Percentiles rank a stretch among this genome's conserved stretches.
phyloP scores from a whole-genome alignment of 2,329 filamentous ascomycete species.

The Trichoderma sp. region DNA sequence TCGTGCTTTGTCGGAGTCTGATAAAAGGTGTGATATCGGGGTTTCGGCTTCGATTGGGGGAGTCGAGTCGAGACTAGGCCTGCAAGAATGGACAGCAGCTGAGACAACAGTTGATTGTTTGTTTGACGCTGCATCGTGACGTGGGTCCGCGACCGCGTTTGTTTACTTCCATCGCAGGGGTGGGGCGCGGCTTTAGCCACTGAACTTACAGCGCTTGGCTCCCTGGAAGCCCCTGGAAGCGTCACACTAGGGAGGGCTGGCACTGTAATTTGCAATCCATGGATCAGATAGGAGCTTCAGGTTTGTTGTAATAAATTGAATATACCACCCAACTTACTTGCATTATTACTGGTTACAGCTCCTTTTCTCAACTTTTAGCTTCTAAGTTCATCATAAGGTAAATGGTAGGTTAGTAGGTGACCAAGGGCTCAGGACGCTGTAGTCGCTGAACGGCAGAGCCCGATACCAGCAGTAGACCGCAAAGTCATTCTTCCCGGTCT shows the following conservation, averaged over 20 bases:
- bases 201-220: not conserved
- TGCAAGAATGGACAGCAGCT: not conserved
- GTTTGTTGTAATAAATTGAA: too few relatives aligned
- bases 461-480: too few relatives aligned
- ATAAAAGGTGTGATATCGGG: not conserved
- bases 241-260: not conserved
- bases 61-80: not conserved
- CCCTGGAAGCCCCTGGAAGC: not conserved
- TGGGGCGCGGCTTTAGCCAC: constrained; percentile 9
- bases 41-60: not conserved
- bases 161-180: constrained; percentile 30
- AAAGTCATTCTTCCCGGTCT: too few relatives aligned
- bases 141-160: constrained; percentile 29
- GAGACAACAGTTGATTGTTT: constrained; percentile 1
- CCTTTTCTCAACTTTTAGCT: not conserved
- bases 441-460: too few relatives aligned
- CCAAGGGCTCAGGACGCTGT: too few relatives aligned
- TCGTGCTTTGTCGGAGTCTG: not conserved
- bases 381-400: not conserved
- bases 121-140: constrained; percentile 5
- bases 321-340: not conserved
- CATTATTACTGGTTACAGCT: not conserved
- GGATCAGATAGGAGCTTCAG: not conserved
- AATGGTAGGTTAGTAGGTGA: not conserved
- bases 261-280: not conserved